Evolutionary conservation across 257 asterid species (phyloP), one percentile per base, ranked within the genome.

Genomic region (Linderniella brevidens): DNA sequence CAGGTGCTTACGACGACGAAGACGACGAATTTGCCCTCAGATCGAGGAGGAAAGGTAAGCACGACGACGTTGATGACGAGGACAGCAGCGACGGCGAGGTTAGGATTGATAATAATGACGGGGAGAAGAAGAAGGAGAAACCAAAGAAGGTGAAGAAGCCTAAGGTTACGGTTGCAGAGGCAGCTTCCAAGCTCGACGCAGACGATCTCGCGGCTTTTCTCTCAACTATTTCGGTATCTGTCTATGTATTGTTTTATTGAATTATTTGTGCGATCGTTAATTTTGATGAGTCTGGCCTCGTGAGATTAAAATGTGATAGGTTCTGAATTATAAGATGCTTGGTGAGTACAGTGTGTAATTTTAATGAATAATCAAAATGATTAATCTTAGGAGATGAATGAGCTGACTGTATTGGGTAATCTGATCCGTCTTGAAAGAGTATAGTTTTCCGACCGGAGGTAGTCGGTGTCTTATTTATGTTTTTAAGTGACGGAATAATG

Each of bases 111-210:
- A 74, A 29, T 9, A 58, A 45, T 46, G 83, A 57, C 56, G 80
- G 35, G 55, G 64, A 54, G 53, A 75, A 75, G 53, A 75, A 75
- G 75, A 76, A 68, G 72, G 90, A 78, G 67, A 80, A 82, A 72
- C 59, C 48, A 3, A 80, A 80, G 74, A 78, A 82, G 61, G 75
- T 37, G 20, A 78, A 80, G 78, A 83, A 73, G 67, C 78, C 78
- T 3, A 87, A 79, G 67, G 66, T 83, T 41, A 69, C 83, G 8
- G 76, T 83, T 37, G 66, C 79, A 35, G 92, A 82, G 71, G 95
- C 97, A 3, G 92, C 97, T 1, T 72, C 65, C 4, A 73, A 71
- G 80, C 75, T 87, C 48, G 86, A 82, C 37, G 70, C 74, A 8
- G 63, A 63, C 57, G 81, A 77, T 67, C 85, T 87, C 14, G 63